Conservation (phyloP, 2,329 filamentous ascomycete genomes). For the Talaromyces sp. region DNA sequence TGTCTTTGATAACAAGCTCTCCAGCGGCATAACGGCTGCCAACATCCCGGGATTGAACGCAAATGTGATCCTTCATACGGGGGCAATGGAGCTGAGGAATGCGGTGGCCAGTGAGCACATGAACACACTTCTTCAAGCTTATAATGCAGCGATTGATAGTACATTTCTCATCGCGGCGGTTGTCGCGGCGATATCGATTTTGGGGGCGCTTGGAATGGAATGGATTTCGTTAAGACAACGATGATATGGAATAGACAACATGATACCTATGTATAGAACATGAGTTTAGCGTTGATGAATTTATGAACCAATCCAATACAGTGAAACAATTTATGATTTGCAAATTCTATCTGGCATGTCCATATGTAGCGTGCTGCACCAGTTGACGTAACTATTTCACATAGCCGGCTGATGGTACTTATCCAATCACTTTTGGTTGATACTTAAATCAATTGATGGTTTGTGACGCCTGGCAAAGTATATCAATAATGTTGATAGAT, state of each 20-base stretch:
- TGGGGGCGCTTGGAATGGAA: constrained; percentile 31
- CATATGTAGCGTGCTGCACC: no score
- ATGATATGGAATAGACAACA: not conserved
- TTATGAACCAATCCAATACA: not conserved
- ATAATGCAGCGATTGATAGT: constrained; percentile 1
- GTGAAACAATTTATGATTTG: not conserved
- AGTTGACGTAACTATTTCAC: no score
- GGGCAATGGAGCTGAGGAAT: not conserved
- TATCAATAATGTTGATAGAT: no score
- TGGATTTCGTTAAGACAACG: constrained; percentile 32
- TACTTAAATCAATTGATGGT: no score
- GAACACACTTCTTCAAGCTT: not conserved
- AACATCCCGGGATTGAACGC: constrained; percentile 22
- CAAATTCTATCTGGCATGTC: no score
- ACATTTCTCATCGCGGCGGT: constrained; percentile 14
- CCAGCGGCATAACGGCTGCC: constrained; percentile 16
- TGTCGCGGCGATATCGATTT: constrained; percentile 27
- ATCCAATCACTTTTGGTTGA: no score
- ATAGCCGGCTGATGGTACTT: no score
- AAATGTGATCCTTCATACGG: not conserved
- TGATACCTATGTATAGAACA: not conserved
- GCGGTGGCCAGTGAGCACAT: constrained; percentile 8
- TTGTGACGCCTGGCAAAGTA: no score
- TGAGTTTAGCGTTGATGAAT: not conserved
- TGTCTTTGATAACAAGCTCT: constrained; percentile 31